Evolutionary conservation across 805 yeast genomes (phyloP).

Genomic region (Kuraishia capsulata): DNA sequence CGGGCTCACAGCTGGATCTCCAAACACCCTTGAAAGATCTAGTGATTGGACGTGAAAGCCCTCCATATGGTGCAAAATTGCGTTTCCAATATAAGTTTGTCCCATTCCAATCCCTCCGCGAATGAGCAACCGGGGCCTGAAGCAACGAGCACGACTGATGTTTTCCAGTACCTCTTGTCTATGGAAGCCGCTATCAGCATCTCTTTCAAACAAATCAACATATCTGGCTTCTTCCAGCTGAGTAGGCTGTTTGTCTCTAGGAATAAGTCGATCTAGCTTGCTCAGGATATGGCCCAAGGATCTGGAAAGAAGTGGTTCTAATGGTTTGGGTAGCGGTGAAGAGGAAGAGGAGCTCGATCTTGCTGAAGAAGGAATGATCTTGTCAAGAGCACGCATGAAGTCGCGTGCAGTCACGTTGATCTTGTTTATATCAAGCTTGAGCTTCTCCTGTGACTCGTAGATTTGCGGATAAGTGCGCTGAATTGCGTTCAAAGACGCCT

Average conservation of each 20-base stretch:
- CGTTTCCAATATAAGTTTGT: conserved; percentile 76
- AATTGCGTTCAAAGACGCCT: conserved; percentile 86
- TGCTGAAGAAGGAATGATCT: conserved; percentile 87
- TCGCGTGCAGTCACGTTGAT: conserved; percentile 75
- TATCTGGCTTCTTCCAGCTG: conserved; percentile 63
- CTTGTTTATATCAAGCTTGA: conserved; percentile 59
- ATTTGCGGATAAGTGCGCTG: conserved; percentile 93
- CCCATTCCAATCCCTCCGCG: conserved; percentile 77
- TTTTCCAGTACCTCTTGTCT: conserved; percentile 51
- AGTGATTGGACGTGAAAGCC: conserved; percentile 84
- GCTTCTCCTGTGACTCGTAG: conserved; percentile 64
- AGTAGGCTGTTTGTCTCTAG: conserved; percentile 44
- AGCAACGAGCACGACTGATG: conserved; percentile 43
- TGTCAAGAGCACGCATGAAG: conserved; percentile 76
- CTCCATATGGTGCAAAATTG: conserved; percentile 73
- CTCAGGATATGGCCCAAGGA: conserved; percentile 36
- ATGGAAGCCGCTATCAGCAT: conserved; percentile 56
- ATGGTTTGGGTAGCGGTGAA: conserved; percentile 68
- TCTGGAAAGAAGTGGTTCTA: conserved; percentile 52
- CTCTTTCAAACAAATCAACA: conserved; percentile 46
- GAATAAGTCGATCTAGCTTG: conserved; percentile 50
- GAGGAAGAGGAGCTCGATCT: conserved; percentile 69
- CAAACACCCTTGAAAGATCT: conserved; percentile 68
- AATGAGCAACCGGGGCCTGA: conserved; percentile 72
- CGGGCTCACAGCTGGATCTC: conserved; percentile 72